These are phyloP conservation scores for Malus sieversii DNA, from an alignment of 306 rosid genomes.

Conservation along the genomic window DNA sequence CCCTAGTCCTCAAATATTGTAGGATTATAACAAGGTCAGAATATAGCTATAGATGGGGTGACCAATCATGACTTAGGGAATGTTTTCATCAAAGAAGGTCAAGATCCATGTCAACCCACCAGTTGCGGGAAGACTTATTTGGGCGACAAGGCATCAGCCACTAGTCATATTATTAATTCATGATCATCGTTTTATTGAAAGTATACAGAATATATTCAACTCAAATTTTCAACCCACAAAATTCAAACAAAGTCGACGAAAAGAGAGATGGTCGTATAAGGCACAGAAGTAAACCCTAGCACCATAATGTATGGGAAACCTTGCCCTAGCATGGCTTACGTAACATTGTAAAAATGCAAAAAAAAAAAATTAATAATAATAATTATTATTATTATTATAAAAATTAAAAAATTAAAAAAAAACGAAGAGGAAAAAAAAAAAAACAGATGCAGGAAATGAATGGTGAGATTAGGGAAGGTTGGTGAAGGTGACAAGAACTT, in stretches of 20 bases:
- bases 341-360: not conserved
- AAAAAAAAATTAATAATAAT: not conserved
- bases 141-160: slow-evolving; percentile 45
- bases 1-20: slow-evolving; percentile 40
- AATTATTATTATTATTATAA: too few species aligned
- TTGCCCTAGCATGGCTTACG: not conserved
- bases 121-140: slow-evolving; percentile 23
- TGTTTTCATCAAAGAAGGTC: slow-evolving; percentile 85
- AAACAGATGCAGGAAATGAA: not conserved
- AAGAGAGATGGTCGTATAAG: slow-evolving; percentile 49
- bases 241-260: slow-evolving; percentile 51
- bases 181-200: slow-evolving; percentile 43
- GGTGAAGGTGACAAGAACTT: slow-evolving; percentile 30
- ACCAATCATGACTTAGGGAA: slow-evolving; percentile 49
- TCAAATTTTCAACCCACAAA: slow-evolving; percentile 28
- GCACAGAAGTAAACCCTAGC: slow-evolving; percentile 14
- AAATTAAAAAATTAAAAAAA: not conserved
- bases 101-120: slow-evolving; percentile 92
- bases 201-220: not conserved
- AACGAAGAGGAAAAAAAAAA: too few species aligned
- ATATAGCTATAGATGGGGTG: slow-evolving; percentile 14
- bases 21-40: slow-evolving; percentile 38
- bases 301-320: not conserved
- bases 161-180: slow-evolving; percentile 46
- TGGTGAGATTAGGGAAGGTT: slow-evolving; percentile 8